phyloP scores from a whole-genome alignment of 106 monocot species.

The Iris macrosiphon region DNA sequence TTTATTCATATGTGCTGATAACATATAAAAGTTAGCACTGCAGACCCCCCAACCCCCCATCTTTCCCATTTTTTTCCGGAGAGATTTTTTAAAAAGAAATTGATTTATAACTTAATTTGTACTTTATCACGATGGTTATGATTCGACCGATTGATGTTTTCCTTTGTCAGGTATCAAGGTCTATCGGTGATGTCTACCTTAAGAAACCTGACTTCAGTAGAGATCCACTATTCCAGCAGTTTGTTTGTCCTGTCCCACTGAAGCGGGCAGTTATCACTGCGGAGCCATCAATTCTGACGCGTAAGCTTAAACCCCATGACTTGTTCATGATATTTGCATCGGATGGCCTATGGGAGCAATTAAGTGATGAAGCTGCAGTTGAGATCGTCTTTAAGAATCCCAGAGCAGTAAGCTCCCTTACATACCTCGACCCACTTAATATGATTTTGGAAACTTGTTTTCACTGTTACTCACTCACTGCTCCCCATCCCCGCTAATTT shows the following conservation, averaged over 20 bases:
- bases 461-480: no score
- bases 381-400: constrained; percentile 27
- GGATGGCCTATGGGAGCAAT: constrained; percentile 37
- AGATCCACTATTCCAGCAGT: constrained; percentile 28
- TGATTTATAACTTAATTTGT: no score
- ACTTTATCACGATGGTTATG: no score
- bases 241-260: constrained; percentile 17
- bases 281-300: constrained; percentile 19
- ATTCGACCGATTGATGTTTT: background rate
- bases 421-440: background rate
- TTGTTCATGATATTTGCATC: constrained; percentile 35
- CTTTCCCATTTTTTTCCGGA: no score
- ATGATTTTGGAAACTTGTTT: no score
- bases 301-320: constrained; percentile 15
- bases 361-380: constrained; percentile 32
- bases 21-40: no score
- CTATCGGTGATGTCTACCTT: constrained; percentile 52
- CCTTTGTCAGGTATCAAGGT: constrained; percentile 43
- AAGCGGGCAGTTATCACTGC: constrained; percentile 39
- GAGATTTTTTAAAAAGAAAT: no score
- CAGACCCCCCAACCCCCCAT: no score
- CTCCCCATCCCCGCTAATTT: no score
- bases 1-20: no score
- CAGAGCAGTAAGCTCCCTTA: constrained; percentile 22
- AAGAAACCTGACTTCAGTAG: constrained; percentile 39